Base-by-base conservation (phyloP, 176 grass and related monocot genomes). In the Chloris gayana region DNA sequence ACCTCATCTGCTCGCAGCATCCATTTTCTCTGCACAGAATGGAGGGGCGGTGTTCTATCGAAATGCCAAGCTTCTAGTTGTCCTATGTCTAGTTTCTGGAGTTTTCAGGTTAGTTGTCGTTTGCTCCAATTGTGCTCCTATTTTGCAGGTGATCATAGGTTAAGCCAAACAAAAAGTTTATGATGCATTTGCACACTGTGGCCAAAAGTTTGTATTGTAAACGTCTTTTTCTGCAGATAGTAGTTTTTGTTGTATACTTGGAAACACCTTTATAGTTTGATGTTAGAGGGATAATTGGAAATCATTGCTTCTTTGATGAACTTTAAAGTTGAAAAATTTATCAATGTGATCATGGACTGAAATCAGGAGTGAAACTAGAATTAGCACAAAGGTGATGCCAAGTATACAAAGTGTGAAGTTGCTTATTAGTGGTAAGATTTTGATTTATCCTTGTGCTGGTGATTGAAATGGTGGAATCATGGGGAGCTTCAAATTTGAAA, bases 1-100 rank as follows among this genome's bases (percentile, higher is more conserved):
- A 68, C 96, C 96, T 1, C 96, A 98, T 89, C 93, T 98, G 50
- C 89, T 98, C 7, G 90, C 96, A 0, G 96, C 92, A 17, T 91
- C 92, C 74, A 98, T 98, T 69, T 98, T 98, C 84, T 92, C 96
- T 2, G 92, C 92, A 41, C 92, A 98, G 83, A 95, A 87, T 47
- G 90, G 88, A 62, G 90, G 90, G 25, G 84, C 67, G 0, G 85
- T 88, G 22, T 98, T 98, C 76, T 95, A 95, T 46, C 58, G 80
- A 75, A 98, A 95, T 41, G 96, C 96, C 61, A 98, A 84, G 85
- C 80, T 95, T 11, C 84, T 98, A 5, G 85, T 95, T 67, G 59
- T 93, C 62, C 84, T 98, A 9, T 98, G 96, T 61, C 85, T 98
- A 34, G 69, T 90, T 85, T 98, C 96, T 8, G 96, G 92, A 79